Evolutionary conservation across 345 rosid species (phyloP), one percentile per base, ranked within the genome.

Genomic region (Gossypium australe): DNA sequence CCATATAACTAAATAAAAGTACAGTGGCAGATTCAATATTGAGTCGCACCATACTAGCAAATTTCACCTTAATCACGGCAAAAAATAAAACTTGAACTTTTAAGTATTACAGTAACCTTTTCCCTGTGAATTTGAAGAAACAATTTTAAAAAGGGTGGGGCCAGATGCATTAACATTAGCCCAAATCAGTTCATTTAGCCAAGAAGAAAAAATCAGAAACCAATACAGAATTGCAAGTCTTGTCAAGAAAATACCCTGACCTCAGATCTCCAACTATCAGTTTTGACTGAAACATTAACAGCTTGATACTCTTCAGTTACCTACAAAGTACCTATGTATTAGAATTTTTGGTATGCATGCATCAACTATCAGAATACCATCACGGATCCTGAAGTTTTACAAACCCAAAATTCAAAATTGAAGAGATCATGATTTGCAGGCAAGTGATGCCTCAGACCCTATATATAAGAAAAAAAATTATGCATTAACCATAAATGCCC

Each of bases 381-480:
- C 22, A 66, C 56, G 73, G 87, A 86, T 78, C 85, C 82, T 70
- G 85, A 91, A 81, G 90, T 87, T 89, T 5, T 86, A 93, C 99
- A 81, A 90, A 96, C 99, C 99, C 98, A 92, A 86, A 93, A 96
- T 86, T 96, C 98, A 84, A 90, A 96, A 83, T 86, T 78, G 87
- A 93, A 92, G 78, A 93, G 90, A 87, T 93, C 98, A 72, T 96
- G 99, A 60, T 90, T 87, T 64, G 98, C 86, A 29, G 89, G 86
- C 85, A 96, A 84, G 83, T 96, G 99, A 79, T 73, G 80, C 84
- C 90, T 87, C 81, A 96, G 86, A 66, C 99, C 99, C 99, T 96
- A 70, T 43, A 82, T 58, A 60, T 55, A 63, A 49, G 11, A 75
- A 60, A 63, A 49, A 18, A 75, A 48, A 11, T 34, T 22, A 71